Conservation (phyloP, 1,284 basidiomycete genomes). For the Trametes versicolor region DNA sequence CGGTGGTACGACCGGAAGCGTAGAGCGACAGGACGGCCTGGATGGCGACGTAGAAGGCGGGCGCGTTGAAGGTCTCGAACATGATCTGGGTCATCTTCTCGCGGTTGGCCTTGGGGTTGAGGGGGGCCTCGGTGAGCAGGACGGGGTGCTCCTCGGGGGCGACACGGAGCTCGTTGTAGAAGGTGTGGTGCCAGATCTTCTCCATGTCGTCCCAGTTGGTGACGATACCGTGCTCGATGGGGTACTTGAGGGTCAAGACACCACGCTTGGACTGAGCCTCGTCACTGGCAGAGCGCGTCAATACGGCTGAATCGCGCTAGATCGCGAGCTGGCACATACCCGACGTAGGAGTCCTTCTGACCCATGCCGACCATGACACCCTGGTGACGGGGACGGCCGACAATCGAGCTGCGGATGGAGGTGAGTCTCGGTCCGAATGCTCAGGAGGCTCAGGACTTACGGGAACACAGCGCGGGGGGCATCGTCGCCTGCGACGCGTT, state of each 20-base stretch:
- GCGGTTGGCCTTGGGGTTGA: conserved; percentile 94
- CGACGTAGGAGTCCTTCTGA: conserved; percentile 90
- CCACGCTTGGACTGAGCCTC: conserved; percentile 97
- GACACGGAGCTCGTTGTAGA: conserved; percentile 89
- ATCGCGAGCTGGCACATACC: conserved; percentile 54
- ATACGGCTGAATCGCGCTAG: not conserved
- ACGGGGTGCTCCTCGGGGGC: conserved; percentile 94
- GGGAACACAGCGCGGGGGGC: conserved; percentile 78
- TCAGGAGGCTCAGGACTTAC: conserved; percentile 49
- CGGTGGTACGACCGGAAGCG: conserved; percentile 92
- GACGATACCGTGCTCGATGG: conserved; percentile 87
- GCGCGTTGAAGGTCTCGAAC: conserved; percentile 97
- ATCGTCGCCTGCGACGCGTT: conserved; percentile 62
- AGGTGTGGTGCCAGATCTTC: conserved; percentile 95
- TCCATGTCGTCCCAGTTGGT: conserved; percentile 99
- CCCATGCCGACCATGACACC: conserved; percentile 94
- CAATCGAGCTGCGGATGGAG: conserved; percentile 71
- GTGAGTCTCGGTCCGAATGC: not conserved
- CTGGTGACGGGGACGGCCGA: conserved; percentile 92
- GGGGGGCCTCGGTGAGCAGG: conserved; percentile 91
- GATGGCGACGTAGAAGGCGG: conserved; percentile 94
- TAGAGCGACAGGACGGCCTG: conserved; percentile 94
- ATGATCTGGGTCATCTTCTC: conserved; percentile 99
- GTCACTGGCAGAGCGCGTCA: conserved; percentile 59
- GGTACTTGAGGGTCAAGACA: conserved; percentile 92